These are phyloP conservation scores for Camellia sinensis DNA, from an alignment of 148 eudicot species.

Conservation along the genomic window DNA sequence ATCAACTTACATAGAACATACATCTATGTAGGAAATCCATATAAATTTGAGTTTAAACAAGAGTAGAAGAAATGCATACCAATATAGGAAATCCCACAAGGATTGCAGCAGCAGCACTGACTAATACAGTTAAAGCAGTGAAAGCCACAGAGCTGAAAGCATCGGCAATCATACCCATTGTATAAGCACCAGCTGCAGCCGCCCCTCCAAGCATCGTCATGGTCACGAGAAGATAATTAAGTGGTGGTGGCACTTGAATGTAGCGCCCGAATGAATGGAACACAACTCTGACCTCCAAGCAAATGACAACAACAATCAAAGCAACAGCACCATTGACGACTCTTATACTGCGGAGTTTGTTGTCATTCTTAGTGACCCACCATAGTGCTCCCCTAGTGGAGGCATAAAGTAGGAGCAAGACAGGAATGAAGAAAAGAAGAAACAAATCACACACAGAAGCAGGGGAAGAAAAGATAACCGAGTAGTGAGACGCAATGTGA, in stretches of 20 bases:
- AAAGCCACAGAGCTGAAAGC: slow-evolving; percentile 62
- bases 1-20: background rate
- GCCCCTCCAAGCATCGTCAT: slow-evolving; percentile 92
- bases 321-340: slow-evolving; percentile 75
- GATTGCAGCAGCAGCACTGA: slow-evolving; percentile 82
- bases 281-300: slow-evolving; percentile 81
- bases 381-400: slow-evolving; percentile 87
- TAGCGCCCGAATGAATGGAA: slow-evolving; percentile 87
- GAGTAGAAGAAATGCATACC: slow-evolving; percentile 47
- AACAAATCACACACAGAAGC: slow-evolving; percentile 59
- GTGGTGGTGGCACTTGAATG: slow-evolving; percentile 89
- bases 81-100: slow-evolving; percentile 82
- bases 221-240: slow-evolving; percentile 72
- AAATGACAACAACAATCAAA: slow-evolving; percentile 65
- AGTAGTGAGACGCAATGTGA: slow-evolving; percentile 67
- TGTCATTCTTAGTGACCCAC: slow-evolving; percentile 79
- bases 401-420: slow-evolving; percentile 73
- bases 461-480: slow-evolving; percentile 55
- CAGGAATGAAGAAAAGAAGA: slow-evolving; percentile 80
- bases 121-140: slow-evolving; percentile 63
- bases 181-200: slow-evolving; percentile 70
- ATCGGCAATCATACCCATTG: slow-evolving; percentile 76
- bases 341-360: slow-evolving; percentile 56
- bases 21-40: no score
- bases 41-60: background rate